A percentile compares a stretch with the other conserved stretches of the same genome.
phyloP scores from a whole-genome alignment of 2,329 filamentous ascomycete genomes.

The Sporothrix phasma region DNA sequence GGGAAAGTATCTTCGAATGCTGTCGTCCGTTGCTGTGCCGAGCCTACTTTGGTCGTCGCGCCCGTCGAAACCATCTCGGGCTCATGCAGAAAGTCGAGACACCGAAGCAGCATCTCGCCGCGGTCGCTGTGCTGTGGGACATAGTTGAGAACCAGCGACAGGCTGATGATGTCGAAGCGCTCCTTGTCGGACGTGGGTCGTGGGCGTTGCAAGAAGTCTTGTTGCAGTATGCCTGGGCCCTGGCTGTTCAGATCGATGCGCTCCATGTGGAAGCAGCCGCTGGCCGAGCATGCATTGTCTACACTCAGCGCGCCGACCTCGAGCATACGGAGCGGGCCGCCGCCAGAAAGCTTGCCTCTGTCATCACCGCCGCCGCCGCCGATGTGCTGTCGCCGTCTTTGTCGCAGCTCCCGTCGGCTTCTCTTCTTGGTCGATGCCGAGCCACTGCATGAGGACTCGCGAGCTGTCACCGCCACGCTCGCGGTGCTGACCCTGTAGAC shows the following conservation, averaged over 20 bases:
- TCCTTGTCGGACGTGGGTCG: constrained; percentile 53
- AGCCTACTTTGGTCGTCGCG: background rate
- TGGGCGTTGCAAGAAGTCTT: constrained; percentile 89
- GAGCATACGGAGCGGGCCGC: constrained; percentile 51
- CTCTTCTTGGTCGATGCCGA: constrained; percentile 30
- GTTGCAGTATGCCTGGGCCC: constrained; percentile 66
- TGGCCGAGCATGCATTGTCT: constrained; percentile 71
- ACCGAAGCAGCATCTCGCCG: constrained; percentile 77
- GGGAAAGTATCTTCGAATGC: constrained; percentile 40
- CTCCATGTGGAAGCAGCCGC: constrained; percentile 59
- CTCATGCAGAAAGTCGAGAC: constrained; percentile 55
- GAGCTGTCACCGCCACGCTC: constrained; percentile 61
- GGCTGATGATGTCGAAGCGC: constrained; percentile 77
- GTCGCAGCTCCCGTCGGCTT: background rate
- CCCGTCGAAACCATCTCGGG: constrained; percentile 17
- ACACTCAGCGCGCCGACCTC: constrained; percentile 85
- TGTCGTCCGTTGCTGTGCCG: constrained; percentile 12
- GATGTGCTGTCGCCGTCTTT: background rate
- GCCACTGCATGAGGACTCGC: constrained; percentile 53
- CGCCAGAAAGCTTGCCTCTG: background rate
- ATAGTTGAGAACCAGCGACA: constrained; percentile 90
- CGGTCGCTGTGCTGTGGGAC: constrained; percentile 66
- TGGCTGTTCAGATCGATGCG: constrained; percentile 90
- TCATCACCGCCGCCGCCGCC: too few species aligned
- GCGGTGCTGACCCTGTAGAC: constrained; percentile 55